Evolutionary conservation across 1,139 yeast genomes (phyloP).

Genomic region (Dujonia santamariae): DNA sequence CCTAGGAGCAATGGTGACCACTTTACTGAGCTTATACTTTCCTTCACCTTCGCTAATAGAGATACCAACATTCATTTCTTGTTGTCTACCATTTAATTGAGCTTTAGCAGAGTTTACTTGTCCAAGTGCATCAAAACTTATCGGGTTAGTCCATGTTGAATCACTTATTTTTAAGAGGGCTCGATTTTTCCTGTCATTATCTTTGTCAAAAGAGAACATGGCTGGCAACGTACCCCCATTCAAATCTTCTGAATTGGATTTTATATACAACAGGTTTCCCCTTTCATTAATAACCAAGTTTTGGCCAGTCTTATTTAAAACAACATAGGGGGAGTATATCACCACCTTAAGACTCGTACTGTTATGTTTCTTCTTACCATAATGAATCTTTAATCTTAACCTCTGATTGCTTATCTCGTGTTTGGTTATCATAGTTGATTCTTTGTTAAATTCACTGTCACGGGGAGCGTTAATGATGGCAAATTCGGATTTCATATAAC

Average conservation of each 20-base stretch:
- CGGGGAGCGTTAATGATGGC: conserved; percentile 70
- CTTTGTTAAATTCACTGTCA: conserved; percentile 54
- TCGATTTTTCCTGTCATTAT: conserved; percentile 58
- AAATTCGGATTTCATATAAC: conserved; percentile 70
- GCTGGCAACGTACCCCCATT: conserved; percentile 43
- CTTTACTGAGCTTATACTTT: conserved; percentile 70
- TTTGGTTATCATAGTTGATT: conserved; percentile 45
- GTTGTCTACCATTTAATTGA: conserved; percentile 53
- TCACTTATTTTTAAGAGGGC: conserved; percentile 70
- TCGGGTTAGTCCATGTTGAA: conserved; percentile 71
- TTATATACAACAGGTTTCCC: conserved; percentile 14
- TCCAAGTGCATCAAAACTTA: conserved; percentile 90
- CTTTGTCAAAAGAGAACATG: conserved; percentile 80
- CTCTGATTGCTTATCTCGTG: conserved; percentile 60
- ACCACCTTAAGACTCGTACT: conserved; percentile 59
- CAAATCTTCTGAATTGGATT: conserved; percentile 3
- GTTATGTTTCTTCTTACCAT: conserved; percentile 42
- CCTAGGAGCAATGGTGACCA: conserved; percentile 79
- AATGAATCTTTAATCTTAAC: conserved; percentile 62
- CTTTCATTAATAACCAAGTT: conserved; percentile 59
- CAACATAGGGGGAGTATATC: conserved; percentile 80
- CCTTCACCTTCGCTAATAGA: conserved; percentile 86
- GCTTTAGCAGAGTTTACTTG: conserved; percentile 68
- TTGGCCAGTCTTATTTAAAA: conserved; percentile 77
- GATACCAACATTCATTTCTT: conserved; percentile 76